Evolutionary conservation across 805 yeast genomes (phyloP).

Genomic region (Barnettozyma vustinii): DNA sequence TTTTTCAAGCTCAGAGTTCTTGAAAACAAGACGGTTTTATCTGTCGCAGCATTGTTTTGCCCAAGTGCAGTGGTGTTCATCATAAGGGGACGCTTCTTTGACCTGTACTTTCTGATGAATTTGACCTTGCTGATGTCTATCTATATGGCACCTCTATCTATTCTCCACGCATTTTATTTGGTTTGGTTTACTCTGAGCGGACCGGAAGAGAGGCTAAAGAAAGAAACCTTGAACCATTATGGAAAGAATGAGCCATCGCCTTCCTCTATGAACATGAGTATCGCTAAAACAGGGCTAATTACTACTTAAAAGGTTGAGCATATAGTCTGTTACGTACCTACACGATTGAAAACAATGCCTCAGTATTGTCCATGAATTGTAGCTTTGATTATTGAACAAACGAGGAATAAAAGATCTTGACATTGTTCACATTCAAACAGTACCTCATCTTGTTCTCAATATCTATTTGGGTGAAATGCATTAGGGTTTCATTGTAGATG

Average conservation of each 20-base stretch:
- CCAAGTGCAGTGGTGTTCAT: not conserved
- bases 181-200: not conserved
- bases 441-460: constrained; percentile 24
- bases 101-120: not conserved
- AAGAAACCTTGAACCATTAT: too few relatives aligned
- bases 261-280: too few relatives aligned
- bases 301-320: too few relatives aligned
- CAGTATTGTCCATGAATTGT: not conserved
- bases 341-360: not conserved
- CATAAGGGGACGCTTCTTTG: not conserved
- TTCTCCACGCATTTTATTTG: not conserved
- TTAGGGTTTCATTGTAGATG: constrained; percentile 30
- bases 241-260: too few relatives aligned
- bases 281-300: too few relatives aligned
- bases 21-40: not conserved
- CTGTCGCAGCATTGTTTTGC: not conserved
- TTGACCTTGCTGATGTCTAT: not conserved
- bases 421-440: constrained; percentile 26
- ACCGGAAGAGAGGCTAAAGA: not conserved
- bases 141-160: not conserved
- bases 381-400: constrained; percentile 19
- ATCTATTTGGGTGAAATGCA: constrained; percentile 25
- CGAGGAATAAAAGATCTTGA: constrained; percentile 30
- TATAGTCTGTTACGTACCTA: too few relatives aligned
- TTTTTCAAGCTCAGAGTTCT: not conserved